phyloP scores from a whole-genome alignment of 2,329 filamentous ascomycete species.

The Cyphellophora attinorum region DNA sequence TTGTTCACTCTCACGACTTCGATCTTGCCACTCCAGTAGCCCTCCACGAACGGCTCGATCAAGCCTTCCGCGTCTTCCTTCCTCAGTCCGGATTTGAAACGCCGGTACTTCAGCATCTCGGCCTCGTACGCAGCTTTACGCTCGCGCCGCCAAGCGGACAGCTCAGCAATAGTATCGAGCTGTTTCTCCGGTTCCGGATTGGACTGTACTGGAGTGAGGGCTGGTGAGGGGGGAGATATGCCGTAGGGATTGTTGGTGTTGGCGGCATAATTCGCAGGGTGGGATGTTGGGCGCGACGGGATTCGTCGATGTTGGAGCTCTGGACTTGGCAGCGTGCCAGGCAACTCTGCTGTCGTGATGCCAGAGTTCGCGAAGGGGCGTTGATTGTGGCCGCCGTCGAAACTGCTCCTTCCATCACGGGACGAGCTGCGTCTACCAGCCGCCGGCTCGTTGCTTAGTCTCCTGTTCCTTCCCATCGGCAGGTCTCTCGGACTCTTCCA shows the following conservation, averaged over 20 bases:
- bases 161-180: conserved; percentile 42
- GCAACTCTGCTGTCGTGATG: conserved; percentile 8
- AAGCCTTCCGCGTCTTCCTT: conserved; percentile 5
- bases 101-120: conserved; percentile 9
- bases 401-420: neutral
- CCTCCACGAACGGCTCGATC: conserved; percentile 38
- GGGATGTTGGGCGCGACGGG: neutral
- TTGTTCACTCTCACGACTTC: too few relatives aligned
- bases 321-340: conserved; percentile 4
- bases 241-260: conserved; percentile 9
- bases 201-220: too few relatives aligned
- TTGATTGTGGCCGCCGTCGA: conserved; percentile 2
- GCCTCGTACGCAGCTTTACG: conserved; percentile 41
- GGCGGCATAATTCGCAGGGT: conserved; percentile 1
- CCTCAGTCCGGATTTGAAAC: conserved; percentile 2
- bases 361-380: conserved; percentile 3
- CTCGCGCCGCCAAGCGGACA: conserved; percentile 45
- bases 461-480: conserved; percentile 16
- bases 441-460: conserved; percentile 14
- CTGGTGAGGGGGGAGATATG: conserved; percentile 4
- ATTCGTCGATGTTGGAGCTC: neutral
- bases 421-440: too few relatives aligned
- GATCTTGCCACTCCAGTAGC: conserved; percentile 51
- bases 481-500: conserved; percentile 14
- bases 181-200: conserved; percentile 8